These are phyloP conservation scores for Cucurbita argyrosperma DNA, from an alignment of 306 rosid species.

Conservation along the genomic window DNA sequence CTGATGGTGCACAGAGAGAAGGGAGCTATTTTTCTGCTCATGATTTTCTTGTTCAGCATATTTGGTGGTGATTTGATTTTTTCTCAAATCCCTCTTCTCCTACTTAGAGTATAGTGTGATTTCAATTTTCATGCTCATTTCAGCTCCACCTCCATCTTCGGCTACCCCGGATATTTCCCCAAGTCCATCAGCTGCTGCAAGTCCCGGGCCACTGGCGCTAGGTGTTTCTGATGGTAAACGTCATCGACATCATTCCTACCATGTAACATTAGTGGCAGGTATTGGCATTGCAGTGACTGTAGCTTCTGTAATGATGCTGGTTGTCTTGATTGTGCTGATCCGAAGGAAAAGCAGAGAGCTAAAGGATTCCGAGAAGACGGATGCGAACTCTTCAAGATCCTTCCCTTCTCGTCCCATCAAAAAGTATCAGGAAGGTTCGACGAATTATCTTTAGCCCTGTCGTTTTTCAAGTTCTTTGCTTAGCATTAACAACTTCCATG, in stretches of 20 bases:
- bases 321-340: conserved; percentile 69
- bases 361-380: conserved; percentile 32
- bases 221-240: conserved; percentile 32
- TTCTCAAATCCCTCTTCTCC: neutral
- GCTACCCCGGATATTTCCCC: conserved; percentile 57
- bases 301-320: conserved; percentile 47
- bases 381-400: conserved; percentile 39
- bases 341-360: conserved; percentile 68
- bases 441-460: neutral
- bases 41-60: neutral
- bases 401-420: conserved; percentile 32
- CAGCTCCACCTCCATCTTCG: conserved; percentile 45
- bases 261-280: conserved; percentile 53
- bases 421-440: conserved; percentile 80
- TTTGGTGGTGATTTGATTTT: neutral
- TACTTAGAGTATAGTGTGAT: neutral
- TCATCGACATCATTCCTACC: conserved; percentile 52
- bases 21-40: neutral
- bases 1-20: neutral
- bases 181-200: conserved; percentile 49
- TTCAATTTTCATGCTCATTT: conserved; percentile 24
- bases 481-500: neutral
- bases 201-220: conserved; percentile 46
- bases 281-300: conserved; percentile 72
- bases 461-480: conserved; percentile 7